phyloP scores from a whole-genome alignment of 23 red algal genomes.

The Gracilaria vermiculophylla region DNA sequence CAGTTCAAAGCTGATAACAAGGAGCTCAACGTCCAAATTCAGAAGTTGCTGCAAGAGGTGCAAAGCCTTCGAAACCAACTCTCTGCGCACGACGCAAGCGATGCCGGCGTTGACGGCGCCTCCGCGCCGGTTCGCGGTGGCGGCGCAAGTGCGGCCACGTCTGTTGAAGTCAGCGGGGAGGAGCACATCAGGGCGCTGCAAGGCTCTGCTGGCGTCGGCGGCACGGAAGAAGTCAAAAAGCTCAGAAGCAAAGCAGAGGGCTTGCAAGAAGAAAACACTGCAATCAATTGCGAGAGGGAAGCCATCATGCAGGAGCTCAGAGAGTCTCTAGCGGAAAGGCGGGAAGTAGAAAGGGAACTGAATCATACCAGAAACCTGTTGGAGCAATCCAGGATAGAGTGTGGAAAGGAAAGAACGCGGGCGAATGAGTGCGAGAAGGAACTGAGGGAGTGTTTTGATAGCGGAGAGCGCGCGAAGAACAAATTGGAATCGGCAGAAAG shows the following conservation, averaged over 20 bases:
- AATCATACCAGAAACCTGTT: constrained; percentile 4
- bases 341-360: background rate
- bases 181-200: background rate
- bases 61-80: constrained; percentile 7
- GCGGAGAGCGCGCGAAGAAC: background rate
- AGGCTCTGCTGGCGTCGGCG: too few relatives aligned
- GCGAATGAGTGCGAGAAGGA: background rate
- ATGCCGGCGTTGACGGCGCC: background rate
- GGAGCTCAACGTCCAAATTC: constrained; percentile 41
- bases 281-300: constrained; percentile 21
- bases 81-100: background rate
- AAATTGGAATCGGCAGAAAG: background rate
- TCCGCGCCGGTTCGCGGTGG: background rate
- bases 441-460: background rate
- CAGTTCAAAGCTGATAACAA: constrained; percentile 7
- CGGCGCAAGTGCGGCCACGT: background rate
- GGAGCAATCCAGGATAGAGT: background rate
- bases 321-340: background rate
- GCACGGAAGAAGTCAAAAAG: background rate
- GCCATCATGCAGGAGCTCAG: background rate
- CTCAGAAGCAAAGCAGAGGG: background rate
- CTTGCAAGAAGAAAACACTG: constrained; percentile 11
- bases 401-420: background rate
- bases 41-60: constrained; percentile 20
- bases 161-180: background rate